Evolutionary conservation across 225 moss, liverwort and hornwort genomes (phyloP), one percentile per base, ranked within the genome.

Genomic region (Pseudisothecium myosuroides): DNA sequence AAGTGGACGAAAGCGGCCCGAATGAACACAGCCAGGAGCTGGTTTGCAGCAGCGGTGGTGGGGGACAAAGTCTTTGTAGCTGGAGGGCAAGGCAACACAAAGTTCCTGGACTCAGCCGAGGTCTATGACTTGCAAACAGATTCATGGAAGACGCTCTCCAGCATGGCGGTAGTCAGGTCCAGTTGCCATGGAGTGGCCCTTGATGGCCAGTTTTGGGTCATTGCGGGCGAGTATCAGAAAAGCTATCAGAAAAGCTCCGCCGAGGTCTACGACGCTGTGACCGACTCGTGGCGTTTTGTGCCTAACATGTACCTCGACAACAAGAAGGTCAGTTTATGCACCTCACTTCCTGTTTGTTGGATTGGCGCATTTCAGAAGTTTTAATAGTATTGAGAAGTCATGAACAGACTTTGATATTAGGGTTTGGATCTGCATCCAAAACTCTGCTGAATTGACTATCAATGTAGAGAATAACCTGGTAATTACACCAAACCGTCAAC

Each of bases 11-110:
- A 39, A 83, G 93, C 83, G 11, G 90, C 93, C 32, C 91, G 43
- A 73, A 96, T 96, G 96, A 89, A 86, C 54, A 91, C 91, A 7
- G 87, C 96, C 7, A 85, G 96, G 66, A 94, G 95, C 86, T 95
- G 94, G 93, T 94, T 94, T 67, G 95, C 95, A 22, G 92, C 95
- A 5, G 88, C 95, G 3, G 90, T 75, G 67, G 87, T 96, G n/a
- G 96, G 93, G 11, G 78, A 85, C 61, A 87, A 84, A 75, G 91
- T 96, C 15, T 94, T 91, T n/a, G 94, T 95, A 4, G 96, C 96
- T 21, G 95, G 96, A 47, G 96, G 96, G 27, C 94, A 94, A 69
- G 94, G 93, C 32, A 84, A 59, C 34, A 75, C 90, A 3, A 89
- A 84, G 55, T 94, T 95, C 47, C 92, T 96, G 47, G 71, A 88